Evolutionary conservation across 2,329 filamentous ascomycete genomes (phyloP).

Genomic region (Fonsecaea erecta): DNA sequence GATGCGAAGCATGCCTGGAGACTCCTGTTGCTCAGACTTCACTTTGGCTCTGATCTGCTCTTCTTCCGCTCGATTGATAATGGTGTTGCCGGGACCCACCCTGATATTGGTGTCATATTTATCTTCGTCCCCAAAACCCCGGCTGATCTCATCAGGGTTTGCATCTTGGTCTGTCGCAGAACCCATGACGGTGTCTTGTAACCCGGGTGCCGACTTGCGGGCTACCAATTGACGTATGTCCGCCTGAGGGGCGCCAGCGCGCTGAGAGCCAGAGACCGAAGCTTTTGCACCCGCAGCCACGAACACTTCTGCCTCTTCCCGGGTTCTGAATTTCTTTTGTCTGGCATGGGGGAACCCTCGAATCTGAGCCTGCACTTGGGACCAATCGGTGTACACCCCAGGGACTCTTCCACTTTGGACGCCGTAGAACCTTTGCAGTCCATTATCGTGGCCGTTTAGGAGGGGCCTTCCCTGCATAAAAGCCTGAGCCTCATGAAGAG

Average conservation of each 20-base stretch:
- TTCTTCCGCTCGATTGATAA: constrained; percentile 60
- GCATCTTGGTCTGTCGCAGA: constrained; percentile 50
- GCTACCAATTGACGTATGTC: constrained; percentile 37
- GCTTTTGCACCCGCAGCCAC: constrained; percentile 56
- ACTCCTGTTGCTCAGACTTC: constrained; percentile 46
- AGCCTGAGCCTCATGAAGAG: constrained; percentile 73
- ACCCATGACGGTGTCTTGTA: constrained; percentile 46
- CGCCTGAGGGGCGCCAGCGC: constrained; percentile 32
- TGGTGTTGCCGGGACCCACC: constrained; percentile 59
- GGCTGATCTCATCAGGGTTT: constrained; percentile 56
- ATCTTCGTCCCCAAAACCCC: constrained; percentile 63
- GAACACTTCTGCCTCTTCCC: constrained; percentile 76
- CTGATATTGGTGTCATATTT: constrained; percentile 65
- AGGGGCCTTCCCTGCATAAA: constrained; percentile 69
- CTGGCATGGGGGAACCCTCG: constrained; percentile 70
- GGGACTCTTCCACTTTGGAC: constrained; percentile 63
- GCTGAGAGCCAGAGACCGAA: constrained; percentile 16
- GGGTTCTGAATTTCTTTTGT: constrained; percentile 70
- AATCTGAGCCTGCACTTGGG: constrained; percentile 73
- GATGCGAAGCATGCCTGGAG: constrained; percentile 60
- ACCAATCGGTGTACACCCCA: constrained; percentile 70
- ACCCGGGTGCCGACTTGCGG: constrained; percentile 42
- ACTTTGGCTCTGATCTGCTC: constrained; percentile 56
- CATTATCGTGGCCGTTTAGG: constrained; percentile 42
- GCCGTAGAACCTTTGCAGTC: constrained; percentile 59